Percentiles rank a stretch among this genome's conserved stretches.
Evolutionary conservation across 2,329 filamentous ascomycete genomes (phyloP).

Genomic region (Phialophora expanda): DNA sequence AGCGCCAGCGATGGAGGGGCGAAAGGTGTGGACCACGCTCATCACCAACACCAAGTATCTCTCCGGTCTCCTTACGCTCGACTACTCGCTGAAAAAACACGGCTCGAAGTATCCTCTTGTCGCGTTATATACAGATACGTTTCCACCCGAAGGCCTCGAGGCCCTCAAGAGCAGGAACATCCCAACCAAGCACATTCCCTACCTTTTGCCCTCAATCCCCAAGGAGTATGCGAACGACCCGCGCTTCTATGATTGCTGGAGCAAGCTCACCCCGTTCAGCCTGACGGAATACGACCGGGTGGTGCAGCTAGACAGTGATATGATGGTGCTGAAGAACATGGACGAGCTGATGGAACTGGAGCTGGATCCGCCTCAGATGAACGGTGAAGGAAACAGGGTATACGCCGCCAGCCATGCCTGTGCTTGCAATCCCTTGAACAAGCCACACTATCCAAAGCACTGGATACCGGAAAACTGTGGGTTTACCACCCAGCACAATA

Average conservation of each 20-base stretch:
- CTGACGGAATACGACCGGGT: slow-evolving; percentile 77
- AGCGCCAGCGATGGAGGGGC: slow-evolving; percentile 10
- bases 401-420: slow-evolving; percentile 86
- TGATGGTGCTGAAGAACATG: slow-evolving; percentile 84
- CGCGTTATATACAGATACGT: slow-evolving; percentile 79
- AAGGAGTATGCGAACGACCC: slow-evolving; percentile 77
- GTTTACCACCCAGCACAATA: slow-evolving; percentile 62
- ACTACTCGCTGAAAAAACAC: slow-evolving; percentile 72
- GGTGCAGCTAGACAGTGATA: slow-evolving; percentile 86
- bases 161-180: slow-evolving; percentile 74
- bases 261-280: slow-evolving; percentile 79
- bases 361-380: slow-evolving; percentile 64
- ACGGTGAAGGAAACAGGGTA: slow-evolving; percentile 64
- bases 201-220: slow-evolving; percentile 68
- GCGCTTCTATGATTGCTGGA: slow-evolving; percentile 90
- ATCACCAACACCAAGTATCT: slow-evolving; percentile 86
- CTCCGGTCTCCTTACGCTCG: slow-evolving; percentile 78
- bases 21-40: slow-evolving; percentile 79
- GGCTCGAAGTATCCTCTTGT: slow-evolving; percentile 76
- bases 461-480: slow-evolving; percentile 67
- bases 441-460: slow-evolving; percentile 75
- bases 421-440: slow-evolving; percentile 80
- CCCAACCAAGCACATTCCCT: slow-evolving; percentile 70
- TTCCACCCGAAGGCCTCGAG: slow-evolving; percentile 69
- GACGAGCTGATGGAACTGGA: slow-evolving; percentile 87